Evolutionary conservation across 108 stramenopile genomes (phyloP).

Genomic region (Mediolabrus comicus): DNA sequence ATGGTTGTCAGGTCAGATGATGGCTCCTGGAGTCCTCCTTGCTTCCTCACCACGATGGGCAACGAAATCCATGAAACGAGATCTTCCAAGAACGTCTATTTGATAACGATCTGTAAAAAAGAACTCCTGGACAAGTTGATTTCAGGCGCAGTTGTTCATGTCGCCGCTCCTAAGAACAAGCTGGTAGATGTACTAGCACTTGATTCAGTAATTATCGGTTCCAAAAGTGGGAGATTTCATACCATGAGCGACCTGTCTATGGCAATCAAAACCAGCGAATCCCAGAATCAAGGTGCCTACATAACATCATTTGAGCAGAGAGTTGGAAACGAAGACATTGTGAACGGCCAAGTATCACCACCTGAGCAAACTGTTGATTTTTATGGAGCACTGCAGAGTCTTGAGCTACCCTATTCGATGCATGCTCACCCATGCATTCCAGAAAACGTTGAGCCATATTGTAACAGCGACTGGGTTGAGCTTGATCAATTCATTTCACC

Average conservation of each 20-base stretch:
- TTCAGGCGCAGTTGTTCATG: conserved; percentile 26
- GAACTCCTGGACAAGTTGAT: conserved; percentile 28
- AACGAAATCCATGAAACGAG: background rate
- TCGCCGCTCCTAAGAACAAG: conserved; percentile 23
- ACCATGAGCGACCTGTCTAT: conserved; percentile 16
- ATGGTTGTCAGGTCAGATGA: conserved; percentile 29
- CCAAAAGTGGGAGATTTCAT: conserved; percentile 19
- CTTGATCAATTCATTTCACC: conserved; percentile 15
- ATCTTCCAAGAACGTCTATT: conserved; percentile 17
- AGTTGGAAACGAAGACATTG: conserved; percentile 19
- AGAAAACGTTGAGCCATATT: conserved; percentile 34
- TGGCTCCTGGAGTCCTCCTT: conserved; percentile 43
- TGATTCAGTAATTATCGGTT: conserved; percentile 34
- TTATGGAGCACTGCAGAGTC: conserved; percentile 47
- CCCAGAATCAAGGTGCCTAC: conserved; percentile 34
- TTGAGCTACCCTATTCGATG: conserved; percentile 46
- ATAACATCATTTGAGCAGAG: conserved; percentile 3
- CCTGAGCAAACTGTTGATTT: conserved; percentile 49
- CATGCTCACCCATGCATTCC: conserved; percentile 42
- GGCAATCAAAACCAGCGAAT: conserved; percentile 29
- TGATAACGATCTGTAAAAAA: conserved; percentile 37
- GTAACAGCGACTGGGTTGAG: conserved; percentile 34
- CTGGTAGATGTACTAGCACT: conserved; percentile 32
- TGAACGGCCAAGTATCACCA: conserved; percentile 29
- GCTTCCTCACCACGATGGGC: conserved; percentile 25